Conservation (phyloP, 192 early-diverging fungal genomes). For the Coemansia sp. region DNA sequence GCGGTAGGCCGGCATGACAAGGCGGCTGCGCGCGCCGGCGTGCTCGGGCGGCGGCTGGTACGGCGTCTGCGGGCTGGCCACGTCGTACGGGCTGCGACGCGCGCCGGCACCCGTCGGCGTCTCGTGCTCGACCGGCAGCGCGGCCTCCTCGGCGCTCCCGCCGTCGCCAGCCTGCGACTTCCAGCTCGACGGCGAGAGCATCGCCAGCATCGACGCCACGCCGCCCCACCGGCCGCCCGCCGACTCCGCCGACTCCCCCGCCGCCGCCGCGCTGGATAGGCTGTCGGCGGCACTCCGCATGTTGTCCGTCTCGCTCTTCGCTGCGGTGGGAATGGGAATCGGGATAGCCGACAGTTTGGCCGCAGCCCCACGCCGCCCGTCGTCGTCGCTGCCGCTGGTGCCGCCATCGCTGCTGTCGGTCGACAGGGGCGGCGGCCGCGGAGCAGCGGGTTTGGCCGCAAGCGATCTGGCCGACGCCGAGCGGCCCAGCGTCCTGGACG, state of each 20-base stretch:
- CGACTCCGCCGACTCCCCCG: constrained; percentile 19
- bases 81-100: constrained; percentile 38
- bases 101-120: constrained; percentile 18
- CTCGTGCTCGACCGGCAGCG: constrained; percentile 9
- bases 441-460: neutral
- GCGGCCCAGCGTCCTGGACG: constrained; percentile 34
- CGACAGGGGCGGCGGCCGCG: constrained; percentile 4
- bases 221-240: constrained; percentile 22
- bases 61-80: constrained; percentile 47
- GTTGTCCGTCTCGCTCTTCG: neutral
- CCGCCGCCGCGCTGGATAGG: constrained; percentile 3
- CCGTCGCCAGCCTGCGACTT: constrained; percentile 21
- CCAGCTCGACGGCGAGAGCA: constrained; percentile 54
- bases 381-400: constrained; percentile 5
- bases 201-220: constrained; percentile 41
- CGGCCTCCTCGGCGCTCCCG: neutral
- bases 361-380: neutral
- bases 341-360: neutral
- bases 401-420: constrained; percentile 2
- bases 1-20: constrained; percentile 46
- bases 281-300: neutral
- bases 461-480: neutral
- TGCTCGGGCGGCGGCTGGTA: constrained; percentile 54
- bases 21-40: constrained; percentile 16
- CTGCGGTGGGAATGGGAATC: constrained; percentile 6